Conservation (phyloP, 495 filamentous ascomycete genomes). For the Pyrenula massariospora region DNA sequence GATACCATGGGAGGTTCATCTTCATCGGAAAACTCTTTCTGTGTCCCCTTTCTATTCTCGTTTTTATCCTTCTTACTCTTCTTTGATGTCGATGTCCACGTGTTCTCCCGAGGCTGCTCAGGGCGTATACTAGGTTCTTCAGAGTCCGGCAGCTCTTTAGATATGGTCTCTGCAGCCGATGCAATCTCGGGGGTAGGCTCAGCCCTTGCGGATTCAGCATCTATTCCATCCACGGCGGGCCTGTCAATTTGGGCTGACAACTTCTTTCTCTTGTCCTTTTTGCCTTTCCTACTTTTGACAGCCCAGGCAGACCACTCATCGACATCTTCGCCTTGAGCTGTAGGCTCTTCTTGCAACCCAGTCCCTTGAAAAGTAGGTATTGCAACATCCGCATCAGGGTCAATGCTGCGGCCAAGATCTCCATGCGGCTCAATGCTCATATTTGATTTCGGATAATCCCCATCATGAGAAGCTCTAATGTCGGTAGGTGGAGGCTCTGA, state of each 20-base stretch:
- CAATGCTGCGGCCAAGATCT: not conserved
- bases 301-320: not conserved
- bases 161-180: too few relatives aligned
- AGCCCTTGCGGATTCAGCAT: too few relatives aligned
- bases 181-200: too few relatives aligned
- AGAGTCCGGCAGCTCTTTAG: not conserved
- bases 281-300: not conserved
- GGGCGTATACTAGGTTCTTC: too few relatives aligned
- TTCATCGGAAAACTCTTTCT: too few relatives aligned
- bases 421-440: not conserved
- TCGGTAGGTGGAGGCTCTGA: not conserved
- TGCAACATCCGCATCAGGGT: not conserved
- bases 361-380: not conserved
- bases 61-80: too few relatives aligned
- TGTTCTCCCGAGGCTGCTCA: too few relatives aligned
- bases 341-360: not conserved
- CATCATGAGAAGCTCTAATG: not conserved
- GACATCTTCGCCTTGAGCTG: not conserved
- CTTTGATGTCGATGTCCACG: too few relatives aligned
- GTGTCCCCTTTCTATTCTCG: too few relatives aligned
- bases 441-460: not conserved
- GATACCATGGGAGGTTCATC: too few relatives aligned
- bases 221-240: not conserved
- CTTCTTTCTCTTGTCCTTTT: conserved; percentile 1
- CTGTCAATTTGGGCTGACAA: not conserved